A percentile compares a stretch with the other conserved stretches of the same genome.
Conservation (phyloP, 768 basidiomycete genomes). For the Lentinula guzmanii region DNA sequence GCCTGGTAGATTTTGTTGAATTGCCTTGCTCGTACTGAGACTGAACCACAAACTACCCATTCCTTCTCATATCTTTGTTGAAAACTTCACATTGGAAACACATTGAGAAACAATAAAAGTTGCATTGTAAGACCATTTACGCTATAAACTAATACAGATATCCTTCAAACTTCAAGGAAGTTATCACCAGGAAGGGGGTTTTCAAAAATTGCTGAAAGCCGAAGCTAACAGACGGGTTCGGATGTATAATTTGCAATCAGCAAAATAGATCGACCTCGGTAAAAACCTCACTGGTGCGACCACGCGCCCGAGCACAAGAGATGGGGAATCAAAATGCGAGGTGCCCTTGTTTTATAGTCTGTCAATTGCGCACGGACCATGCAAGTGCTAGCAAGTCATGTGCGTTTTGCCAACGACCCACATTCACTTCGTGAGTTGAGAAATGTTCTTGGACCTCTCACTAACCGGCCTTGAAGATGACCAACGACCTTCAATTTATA, state of each 20-base stretch:
- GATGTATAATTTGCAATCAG: slow-evolving; percentile 98
- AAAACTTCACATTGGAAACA: too few relatives aligned
- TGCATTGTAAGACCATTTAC: neutral
- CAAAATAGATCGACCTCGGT: slow-evolving; percentile 94
- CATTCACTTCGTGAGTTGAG: neutral
- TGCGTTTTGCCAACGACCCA: neutral
- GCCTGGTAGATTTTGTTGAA: too few relatives aligned
- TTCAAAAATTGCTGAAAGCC: slow-evolving; percentile 92
- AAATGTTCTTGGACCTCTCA: too few relatives aligned
- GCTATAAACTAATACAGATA: too few relatives aligned
- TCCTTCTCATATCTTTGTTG: too few relatives aligned
- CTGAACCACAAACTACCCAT: too few relatives aligned
- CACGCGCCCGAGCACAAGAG: slow-evolving; percentile 90
- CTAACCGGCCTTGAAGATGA: too few relatives aligned
- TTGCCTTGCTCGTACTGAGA: too few relatives aligned
- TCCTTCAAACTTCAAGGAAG: slow-evolving; percentile 15
- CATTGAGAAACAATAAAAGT: neutral
- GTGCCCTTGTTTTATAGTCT: neutral
- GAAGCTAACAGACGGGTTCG: slow-evolving; percentile 88
- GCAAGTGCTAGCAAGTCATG: neutral
- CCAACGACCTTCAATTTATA: too few relatives aligned
- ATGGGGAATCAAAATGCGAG: neutral
- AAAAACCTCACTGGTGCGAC: slow-evolving; percentile 89
- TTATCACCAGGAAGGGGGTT: slow-evolving; percentile 25
- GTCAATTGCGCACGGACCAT: neutral